Evolutionary conservation across 2,329 filamentous ascomycete species (phyloP).

Genomic region (Akanthomyces lecanii): DNA sequence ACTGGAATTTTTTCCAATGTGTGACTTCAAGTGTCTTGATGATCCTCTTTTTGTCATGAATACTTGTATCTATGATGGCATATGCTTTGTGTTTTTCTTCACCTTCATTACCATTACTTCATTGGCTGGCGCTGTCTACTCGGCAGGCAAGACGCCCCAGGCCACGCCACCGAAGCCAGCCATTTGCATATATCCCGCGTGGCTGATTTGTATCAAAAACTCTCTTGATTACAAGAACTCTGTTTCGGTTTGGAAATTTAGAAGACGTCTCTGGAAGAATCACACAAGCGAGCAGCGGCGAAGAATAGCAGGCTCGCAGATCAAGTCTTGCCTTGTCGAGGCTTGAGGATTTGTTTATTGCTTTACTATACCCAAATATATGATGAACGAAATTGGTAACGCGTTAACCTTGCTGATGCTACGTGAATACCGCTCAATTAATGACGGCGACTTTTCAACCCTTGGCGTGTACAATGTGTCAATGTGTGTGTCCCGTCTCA

Average conservation of each 20-base stretch:
- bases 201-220: not conserved
- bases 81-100: not conserved
- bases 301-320: not conserved
- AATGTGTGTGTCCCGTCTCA: too few species aligned
- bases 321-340: not conserved
- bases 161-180: not conserved
- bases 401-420: not conserved
- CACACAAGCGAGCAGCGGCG: not conserved
- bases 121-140: not conserved
- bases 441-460: too few species aligned
- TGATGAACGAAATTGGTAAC: conserved; percentile 11
- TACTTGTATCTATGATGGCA: not conserved
- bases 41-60: not conserved
- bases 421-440: too few species aligned
- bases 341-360: conserved; percentile 8
- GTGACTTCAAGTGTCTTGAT: too few species aligned
- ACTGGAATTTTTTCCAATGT: not conserved
- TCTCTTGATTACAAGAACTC: not conserved
- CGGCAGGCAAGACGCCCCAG: not conserved
- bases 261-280: not conserved
- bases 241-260: not conserved
- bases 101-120: not conserved
- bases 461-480: too few species aligned
- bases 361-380: conserved; percentile 16
- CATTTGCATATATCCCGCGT: not conserved